Base-by-base conservation (phyloP, 805 yeast species). In the Suhomyces kilbournensis region DNA sequence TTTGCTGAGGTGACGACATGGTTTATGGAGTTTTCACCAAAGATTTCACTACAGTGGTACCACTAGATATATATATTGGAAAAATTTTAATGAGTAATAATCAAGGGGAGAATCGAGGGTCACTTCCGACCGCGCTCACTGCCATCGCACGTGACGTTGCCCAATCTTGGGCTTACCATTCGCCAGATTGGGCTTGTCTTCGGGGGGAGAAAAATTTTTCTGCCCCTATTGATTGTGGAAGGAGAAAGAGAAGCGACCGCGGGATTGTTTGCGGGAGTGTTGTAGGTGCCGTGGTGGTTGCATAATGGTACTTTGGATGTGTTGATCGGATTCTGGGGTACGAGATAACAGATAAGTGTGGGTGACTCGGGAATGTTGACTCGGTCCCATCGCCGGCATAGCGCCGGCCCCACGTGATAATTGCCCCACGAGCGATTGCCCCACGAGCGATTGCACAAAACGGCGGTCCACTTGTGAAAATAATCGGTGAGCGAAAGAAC, bases 1-100 rank as follows among this genome's bases (percentile, higher is more conserved):
- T 86, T 66, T 86, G 86, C 69, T 84, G 84, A 49, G 90, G 88
- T 40, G 84, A 72, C 20, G 87, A 69, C 93, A 87, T 87, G 20
- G 34, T 17, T n/a, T n/a, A n/a, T n/a, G n/a, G n/a, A n/a, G 28
- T 20, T 35, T 25, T 25, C 8, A 25, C 28, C 3, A 10, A 10
- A 8, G 28, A 10, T 9, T 10, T 28, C 12, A 12, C 32, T 28
- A 2, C n/a, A 28, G 32, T 28, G 32, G 28, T 26, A 28, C 32
- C 32, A 28, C 32, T 12, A 12, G 32, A 28, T 46, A 44, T 40
- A 20, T 30, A 42, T 39, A 40, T 5, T 34, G 50, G 50, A 47
- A 51, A 51, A 51, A 47, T 47, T 51, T 51, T 45, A 42, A 44
- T 51, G 53, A 51, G 53, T 51, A 51, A 51, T 51, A 45, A 35